Base-by-base conservation (phyloP, 164 flowering plant genomes). In the Hamamelis virginiana region DNA sequence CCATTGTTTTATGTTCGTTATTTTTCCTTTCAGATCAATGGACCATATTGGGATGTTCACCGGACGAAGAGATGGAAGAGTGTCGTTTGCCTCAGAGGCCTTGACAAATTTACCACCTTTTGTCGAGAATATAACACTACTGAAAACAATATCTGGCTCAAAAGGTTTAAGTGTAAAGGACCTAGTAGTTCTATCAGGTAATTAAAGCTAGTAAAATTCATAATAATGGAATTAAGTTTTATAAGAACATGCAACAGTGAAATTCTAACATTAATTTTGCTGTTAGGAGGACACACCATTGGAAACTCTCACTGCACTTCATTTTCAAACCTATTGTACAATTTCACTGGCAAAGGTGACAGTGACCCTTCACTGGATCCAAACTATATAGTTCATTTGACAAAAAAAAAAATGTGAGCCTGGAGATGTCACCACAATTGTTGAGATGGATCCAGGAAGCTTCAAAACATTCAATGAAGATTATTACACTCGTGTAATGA, bases 361-460 rank as follows among this genome's bases (percentile, higher is more conserved):
- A 44, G 68, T 19, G 94, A 89, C 74, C 90, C 89, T 3, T 28
- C 84, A 1, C 38, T 89, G 66, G 87, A 87, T 46, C 75, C 81
- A 1, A 76, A 77, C 38, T 90, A 90, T 53, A 81, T 76, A 0
- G 64, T 60, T 3, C 28, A 67, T 5, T 67, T 87, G 50, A 86
- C n/a, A n/a, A n/a, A n/a, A 74, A 73, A 69, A 45, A 2, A 81
- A 76, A 66, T 90, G 91, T 76, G 77, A 41, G 27, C 75, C 75
- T 0, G 64, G 52, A 0, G 88, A 87, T 59, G 62, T 19, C 15
- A 84, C 73, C 1, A 83, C 86, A 5, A 27, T 79, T 5, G 80
- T 76, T 0, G 85, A 84, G 67, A 87, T 89, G 91, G 93, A 89
- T 59, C 94, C 94, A 3, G 89, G 88, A 19, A 87, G 88, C 69